Base-by-base conservation (phyloP, 768 basidiomycete species). In the Wakefieldia striispora region DNA sequence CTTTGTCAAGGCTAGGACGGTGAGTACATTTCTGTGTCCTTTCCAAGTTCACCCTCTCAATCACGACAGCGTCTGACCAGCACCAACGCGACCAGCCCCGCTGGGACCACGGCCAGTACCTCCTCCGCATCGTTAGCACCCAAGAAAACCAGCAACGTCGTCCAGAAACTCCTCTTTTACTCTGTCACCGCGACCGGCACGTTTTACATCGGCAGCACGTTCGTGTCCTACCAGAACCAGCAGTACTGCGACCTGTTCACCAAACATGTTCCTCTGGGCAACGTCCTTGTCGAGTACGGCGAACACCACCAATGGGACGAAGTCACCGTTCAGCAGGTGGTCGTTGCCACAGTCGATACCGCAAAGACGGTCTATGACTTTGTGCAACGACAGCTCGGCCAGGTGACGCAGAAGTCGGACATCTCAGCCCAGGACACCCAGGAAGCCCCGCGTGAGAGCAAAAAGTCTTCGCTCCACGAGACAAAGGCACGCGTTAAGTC, bases 241-340 rank as follows among this genome's bases (percentile, higher is more conserved):
- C 67, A 74, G 2, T 97, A 95, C 74, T 84, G 88, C 63, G 88
- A 95, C 56, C 77, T 95, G 65, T 97, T 97, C 75, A 77, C 83
- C 48, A 81, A 85, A 58, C 75, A 80, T 37, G 82, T 94, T 46
- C 95, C 95, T 2, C 75, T 90, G 34, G 93, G 84, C 24, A 79
- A 86, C 54, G 63, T 79, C 16, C 75, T 95, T 68, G 75, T 95
- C 35, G 86, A 94, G 50, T 92, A 83, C 61, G 88, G 87, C 10
- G 91, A 97, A 61, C 75, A 78, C 24, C 74, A 83, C 49, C 78
- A 82, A 13, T 94, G 91, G 89, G 88, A 94, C 58, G 79, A 75
- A 6, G 70, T 91, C 52, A 89, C 90, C 27, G 51, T 82, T 17
- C 73, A 78, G 44, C 75, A 84, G 53, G 75, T 81, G 37, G 59